These are phyloP conservation scores for Cryptosporidium ubiquitum DNA, from an alignment of 169 alveolate species.

Conservation along the genomic window DNA sequence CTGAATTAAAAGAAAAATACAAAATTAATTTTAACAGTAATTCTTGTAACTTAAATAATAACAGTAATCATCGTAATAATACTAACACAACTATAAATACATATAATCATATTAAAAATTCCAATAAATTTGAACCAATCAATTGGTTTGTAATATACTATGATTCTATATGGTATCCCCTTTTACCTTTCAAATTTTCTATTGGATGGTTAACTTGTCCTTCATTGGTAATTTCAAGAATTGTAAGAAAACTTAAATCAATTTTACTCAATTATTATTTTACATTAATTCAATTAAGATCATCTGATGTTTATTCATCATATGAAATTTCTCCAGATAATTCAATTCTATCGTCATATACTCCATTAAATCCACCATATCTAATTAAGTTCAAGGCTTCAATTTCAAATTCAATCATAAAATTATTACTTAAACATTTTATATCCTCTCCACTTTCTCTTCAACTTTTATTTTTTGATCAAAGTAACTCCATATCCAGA, in stretches of 20 bases:
- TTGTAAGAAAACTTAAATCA: slow-evolving; percentile 33
- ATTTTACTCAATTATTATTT: slow-evolving; percentile 20
- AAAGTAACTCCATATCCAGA: slow-evolving; percentile 7
- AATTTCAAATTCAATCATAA: background rate
- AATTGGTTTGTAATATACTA: slow-evolving; percentile 64
- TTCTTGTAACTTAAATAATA: too few species aligned
- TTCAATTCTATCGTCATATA: background rate
- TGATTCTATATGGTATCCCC: slow-evolving; percentile 64
- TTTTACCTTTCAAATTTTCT: slow-evolving; percentile 50
- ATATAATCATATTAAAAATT: background rate
- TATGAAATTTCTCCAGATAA: background rate
- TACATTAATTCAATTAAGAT: slow-evolving; percentile 30
- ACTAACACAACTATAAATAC: background rate
- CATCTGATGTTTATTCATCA: slow-evolving; percentile 44
- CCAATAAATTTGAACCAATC: background rate
- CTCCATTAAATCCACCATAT: slow-evolving; percentile 60
- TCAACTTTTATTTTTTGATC: slow-evolving; percentile 13
- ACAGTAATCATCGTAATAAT: background rate
- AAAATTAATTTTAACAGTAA: background rate
- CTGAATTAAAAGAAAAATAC: background rate
- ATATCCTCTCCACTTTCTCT: slow-evolving; percentile 41
- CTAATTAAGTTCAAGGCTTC: background rate
- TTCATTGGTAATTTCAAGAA: slow-evolving; percentile 21
- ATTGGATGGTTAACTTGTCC: slow-evolving; percentile 72
- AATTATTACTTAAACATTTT: slow-evolving; percentile 5